Evolutionary conservation across 176 grass and related monocot genomes (phyloP), one percentile per base, ranked within the genome.

Genomic region (Hsuehochloa calcarea): DNA sequence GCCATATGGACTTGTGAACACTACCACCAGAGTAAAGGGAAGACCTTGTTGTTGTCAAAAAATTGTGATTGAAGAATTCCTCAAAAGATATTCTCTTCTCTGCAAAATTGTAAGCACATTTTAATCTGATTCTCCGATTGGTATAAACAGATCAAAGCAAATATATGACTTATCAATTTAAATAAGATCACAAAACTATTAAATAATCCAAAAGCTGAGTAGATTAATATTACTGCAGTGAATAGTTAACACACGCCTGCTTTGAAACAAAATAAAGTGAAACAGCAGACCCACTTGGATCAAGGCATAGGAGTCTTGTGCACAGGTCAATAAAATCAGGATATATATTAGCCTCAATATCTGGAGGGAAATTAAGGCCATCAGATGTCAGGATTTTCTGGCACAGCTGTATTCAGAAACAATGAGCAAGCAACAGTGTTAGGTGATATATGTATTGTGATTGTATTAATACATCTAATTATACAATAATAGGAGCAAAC

Each of bases 31-130:
- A 83, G 65, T 74, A 62, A 65, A 65, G 34, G 58, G 77, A 68
- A 37, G 41, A 86, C 88, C 88, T 92, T 86, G 78, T 62, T 77
- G 22, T 70, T 75, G 74, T 35, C 74, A 92, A 60, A 82, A 95
- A 95, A 17, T 80, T 86, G 70, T 95, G 90, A 70, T 88, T 90
- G 75, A 95, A 92, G 79, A 95, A 92, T 69, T 90, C 85, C 63
- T 95, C 93, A 86, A 95, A 95, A 83, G 82, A 72, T 64, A 95
- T 82, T 88, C 93, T 95, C 85, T 88, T 74, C 58, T 76, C 90
- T 92, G 90, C 82, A 84, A 74, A 90, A 88, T 65, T 60, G 47
- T 78, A 91, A 56, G 4, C 34, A 75, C 25, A 75, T 85, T 35
- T 81, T 72, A 78, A 55, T 23, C 14, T 45, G 19, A 70, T 76